These are phyloP conservation scores for Candida vartiovaarae DNA, from an alignment of 805 yeast genomes.

Conservation along the genomic window DNA sequence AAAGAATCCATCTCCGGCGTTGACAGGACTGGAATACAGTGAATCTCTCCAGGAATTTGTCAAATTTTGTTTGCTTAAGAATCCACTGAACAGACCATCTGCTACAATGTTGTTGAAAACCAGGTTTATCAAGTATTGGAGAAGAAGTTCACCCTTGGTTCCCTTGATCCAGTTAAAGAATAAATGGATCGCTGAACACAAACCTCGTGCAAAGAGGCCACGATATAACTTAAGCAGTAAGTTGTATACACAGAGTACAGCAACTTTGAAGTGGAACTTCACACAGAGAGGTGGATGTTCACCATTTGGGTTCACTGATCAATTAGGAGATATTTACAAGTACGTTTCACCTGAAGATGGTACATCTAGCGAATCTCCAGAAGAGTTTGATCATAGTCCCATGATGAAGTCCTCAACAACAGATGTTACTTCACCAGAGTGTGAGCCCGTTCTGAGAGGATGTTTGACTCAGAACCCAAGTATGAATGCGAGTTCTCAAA, in stretches of 20 bases:
- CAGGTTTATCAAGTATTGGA: constrained; percentile 39
- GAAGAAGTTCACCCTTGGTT: constrained; percentile 25
- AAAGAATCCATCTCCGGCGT: constrained; percentile 52
- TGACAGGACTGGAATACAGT: constrained; percentile 37
- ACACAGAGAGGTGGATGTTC: constrained; percentile 1
- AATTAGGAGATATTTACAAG: constrained; percentile 1
- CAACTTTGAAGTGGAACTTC: constrained; percentile 22
- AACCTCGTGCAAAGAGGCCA: constrained; percentile 28
- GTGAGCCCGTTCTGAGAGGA: neutral
- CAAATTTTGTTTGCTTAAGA: constrained; percentile 55
- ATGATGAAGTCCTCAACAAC: constrained; percentile 14
- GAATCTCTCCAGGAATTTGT: constrained; percentile 49
- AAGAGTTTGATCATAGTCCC: constrained; percentile 13
- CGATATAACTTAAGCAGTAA: constrained; percentile 28
- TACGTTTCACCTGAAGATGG: neutral
- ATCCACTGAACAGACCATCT: constrained; percentile 58
- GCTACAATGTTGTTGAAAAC: constrained; percentile 49
- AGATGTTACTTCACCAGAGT: constrained; percentile 16
- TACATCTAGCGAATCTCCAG: constrained; percentile 4
- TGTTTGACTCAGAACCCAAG: neutral
- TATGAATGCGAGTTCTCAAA: neutral
- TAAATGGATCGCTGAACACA: constrained; percentile 26
- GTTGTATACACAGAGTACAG: constrained; percentile 22
- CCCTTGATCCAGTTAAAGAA: constrained; percentile 35
- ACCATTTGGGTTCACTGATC: neutral